These are phyloP conservation scores for Monascus ruber DNA, from an alignment of 2,329 filamentous ascomycete genomes.

Conservation along the genomic window DNA sequence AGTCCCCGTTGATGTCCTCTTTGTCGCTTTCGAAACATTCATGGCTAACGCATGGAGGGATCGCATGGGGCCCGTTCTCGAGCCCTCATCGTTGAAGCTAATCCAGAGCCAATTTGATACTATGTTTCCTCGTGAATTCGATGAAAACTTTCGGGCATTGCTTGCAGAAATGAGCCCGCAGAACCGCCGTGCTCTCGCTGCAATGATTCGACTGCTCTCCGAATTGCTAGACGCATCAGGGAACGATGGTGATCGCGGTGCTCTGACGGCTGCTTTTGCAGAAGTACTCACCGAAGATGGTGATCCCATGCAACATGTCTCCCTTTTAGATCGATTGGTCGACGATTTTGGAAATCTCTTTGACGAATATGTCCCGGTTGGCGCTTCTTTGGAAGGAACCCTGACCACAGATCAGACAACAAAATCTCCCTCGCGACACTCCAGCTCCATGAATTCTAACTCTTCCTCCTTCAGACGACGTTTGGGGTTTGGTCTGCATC, in stretches of 20 bases:
- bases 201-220: constrained; percentile 72
- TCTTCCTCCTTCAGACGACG: constrained; percentile 74
- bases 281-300: constrained; percentile 72
- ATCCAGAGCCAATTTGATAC: constrained; percentile 49
- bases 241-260: constrained; percentile 82
- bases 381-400: constrained; percentile 31
- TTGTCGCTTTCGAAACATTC: constrained; percentile 90
- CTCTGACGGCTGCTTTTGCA: constrained; percentile 76
- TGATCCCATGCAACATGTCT: constrained; percentile 72
- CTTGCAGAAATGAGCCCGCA: constrained; percentile 45
- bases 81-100: constrained; percentile 56
- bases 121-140: constrained; percentile 37
- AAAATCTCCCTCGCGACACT: constrained; percentile 50
- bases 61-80: constrained; percentile 75
- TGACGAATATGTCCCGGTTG: constrained; percentile 46
- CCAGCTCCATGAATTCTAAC: constrained; percentile 72
- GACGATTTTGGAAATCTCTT: constrained; percentile 87
- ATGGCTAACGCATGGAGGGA: constrained; percentile 77
- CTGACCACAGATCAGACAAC: constrained; percentile 45
- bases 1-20: constrained; percentile 69
- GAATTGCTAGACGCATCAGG: constrained; percentile 81
- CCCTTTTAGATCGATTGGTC: constrained; percentile 75
- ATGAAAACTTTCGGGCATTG: constrained; percentile 45
- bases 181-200: constrained; percentile 64
- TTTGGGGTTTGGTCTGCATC: constrained; percentile 68